Conservation (phyloP, 2,329 filamentous ascomycete species). For the Pseudogymnoascus sp. region DNA sequence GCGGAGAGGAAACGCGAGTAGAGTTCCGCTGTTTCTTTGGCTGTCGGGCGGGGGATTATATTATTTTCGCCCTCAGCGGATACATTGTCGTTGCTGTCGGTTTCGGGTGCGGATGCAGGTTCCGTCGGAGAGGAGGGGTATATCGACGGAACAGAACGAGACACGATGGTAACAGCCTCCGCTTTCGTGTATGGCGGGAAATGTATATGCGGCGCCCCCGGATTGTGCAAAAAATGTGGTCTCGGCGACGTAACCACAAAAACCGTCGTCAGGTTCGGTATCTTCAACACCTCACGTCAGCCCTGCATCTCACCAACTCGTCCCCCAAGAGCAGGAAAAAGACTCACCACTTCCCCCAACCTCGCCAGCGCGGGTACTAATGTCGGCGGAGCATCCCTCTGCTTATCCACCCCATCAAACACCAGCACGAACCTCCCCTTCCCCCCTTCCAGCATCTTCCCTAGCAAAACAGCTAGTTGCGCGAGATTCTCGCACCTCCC, state of each 20-base stretch:
- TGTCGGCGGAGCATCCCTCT: conserved; percentile 71
- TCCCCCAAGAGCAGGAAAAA: neutral
- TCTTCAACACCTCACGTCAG: conserved; percentile 41
- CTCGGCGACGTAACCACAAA: conserved; percentile 68
- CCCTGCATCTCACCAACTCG: neutral
- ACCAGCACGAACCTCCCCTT: conserved; percentile 68
- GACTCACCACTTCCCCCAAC: conserved; percentile 67
- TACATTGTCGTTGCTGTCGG: neutral
- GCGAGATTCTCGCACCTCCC: conserved; percentile 73
- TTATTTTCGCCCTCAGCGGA: neutral
- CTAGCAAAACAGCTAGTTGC: conserved; percentile 64
- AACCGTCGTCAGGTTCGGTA: conserved; percentile 67
- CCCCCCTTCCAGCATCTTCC: conserved; percentile 44
- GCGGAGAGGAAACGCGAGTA: conserved; percentile 76
- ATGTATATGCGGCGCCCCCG: conserved; percentile 66
- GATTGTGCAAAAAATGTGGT: conserved; percentile 58
- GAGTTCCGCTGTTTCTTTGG: conserved; percentile 54
- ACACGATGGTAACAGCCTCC: conserved; percentile 71
- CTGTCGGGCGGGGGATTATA: conserved; percentile 18
- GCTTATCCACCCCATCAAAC: conserved; percentile 78
- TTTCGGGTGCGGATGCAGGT: conserved; percentile 24
- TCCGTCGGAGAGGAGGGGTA: conserved; percentile 28
- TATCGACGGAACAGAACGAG: conserved; percentile 43
- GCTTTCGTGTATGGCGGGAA: conserved; percentile 78
- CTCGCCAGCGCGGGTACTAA: conserved; percentile 73